A percentile compares a stretch with the other conserved stretches of the same genome.
phyloP scores from a whole-genome alignment of 768 basidiomycete genomes.

The Trametes sanguinea region DNA sequence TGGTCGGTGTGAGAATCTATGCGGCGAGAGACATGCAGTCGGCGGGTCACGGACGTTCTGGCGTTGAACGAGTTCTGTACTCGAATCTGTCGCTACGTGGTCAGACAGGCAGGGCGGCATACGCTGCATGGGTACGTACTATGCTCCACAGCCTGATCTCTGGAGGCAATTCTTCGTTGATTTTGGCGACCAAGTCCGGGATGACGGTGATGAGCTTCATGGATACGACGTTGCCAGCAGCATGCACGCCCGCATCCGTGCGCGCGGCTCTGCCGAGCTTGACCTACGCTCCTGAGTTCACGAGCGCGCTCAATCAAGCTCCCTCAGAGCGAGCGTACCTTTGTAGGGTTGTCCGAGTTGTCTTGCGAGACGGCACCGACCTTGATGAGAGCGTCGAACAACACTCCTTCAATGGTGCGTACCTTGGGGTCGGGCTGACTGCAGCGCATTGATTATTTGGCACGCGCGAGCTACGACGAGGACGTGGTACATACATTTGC shows the following conservation, averaged over 20 bases:
- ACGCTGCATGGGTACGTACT: slow-evolving; percentile 44
- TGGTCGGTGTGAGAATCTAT: background rate
- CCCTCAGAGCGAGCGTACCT: slow-evolving; percentile 47
- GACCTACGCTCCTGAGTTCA: slow-evolving; percentile 51
- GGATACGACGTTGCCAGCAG: slow-evolving; percentile 91
- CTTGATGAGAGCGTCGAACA: slow-evolving; percentile 87
- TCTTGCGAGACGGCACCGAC: slow-evolving; percentile 94
- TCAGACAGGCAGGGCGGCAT: background rate
- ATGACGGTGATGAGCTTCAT: slow-evolving; percentile 84
- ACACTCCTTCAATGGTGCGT: slow-evolving; percentile 84
- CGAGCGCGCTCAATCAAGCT: background rate
- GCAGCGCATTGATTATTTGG: background rate
- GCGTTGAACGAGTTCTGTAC: slow-evolving; percentile 85
- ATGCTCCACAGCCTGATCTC: slow-evolving; percentile 93
- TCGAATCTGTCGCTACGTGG: slow-evolving; percentile 47
- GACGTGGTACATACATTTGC: slow-evolving; percentile 78
- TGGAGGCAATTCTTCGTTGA: slow-evolving; percentile 89
- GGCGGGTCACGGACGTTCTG: slow-evolving; percentile 50
- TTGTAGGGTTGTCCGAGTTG: slow-evolving; percentile 88
- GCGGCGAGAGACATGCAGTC: background rate
- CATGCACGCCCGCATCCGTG: slow-evolving; percentile 97
- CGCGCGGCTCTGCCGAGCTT: slow-evolving; percentile 85
- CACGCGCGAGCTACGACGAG: background rate
- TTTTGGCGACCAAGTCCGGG: slow-evolving; percentile 69
- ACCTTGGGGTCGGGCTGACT: slow-evolving; percentile 64